Conservation (phyloP, 352 stramenopile genomes). For the Pythium angustatum region DNA sequence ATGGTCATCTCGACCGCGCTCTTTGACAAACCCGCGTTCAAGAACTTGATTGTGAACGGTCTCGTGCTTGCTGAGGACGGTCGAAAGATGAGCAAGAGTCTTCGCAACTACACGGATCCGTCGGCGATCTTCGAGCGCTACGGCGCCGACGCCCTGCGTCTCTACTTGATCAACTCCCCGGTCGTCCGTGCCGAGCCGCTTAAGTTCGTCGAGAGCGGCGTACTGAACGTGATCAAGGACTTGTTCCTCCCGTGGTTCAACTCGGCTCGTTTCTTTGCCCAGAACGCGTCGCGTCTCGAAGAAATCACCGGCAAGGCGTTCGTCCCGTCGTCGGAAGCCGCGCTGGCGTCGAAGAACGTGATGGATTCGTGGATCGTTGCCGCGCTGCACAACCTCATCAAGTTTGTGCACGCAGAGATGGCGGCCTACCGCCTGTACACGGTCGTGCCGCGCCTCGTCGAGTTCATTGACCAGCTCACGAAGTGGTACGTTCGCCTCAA, state of each 20-base stretch:
- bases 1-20: constrained; percentile 99
- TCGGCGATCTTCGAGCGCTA: constrained; percentile 95
- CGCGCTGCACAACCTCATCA: constrained; percentile 96
- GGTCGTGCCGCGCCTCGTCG: constrained; percentile 97
- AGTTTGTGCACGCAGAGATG: constrained; percentile 99
- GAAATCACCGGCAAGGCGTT: constrained; percentile 84
- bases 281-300: constrained; percentile 95
- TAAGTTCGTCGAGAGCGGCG: constrained; percentile 96
- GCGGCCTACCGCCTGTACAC: constrained; percentile 99
- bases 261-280: constrained; percentile 98
- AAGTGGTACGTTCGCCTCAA: constrained; percentile 99
- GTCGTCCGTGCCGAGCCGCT: constrained; percentile 98
- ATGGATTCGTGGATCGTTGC: constrained; percentile 99
- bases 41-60: constrained; percentile 99
- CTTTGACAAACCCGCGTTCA: constrained; percentile 99
- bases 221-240: constrained; percentile 97
- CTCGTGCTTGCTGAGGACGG: constrained; percentile 98
- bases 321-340: constrained; percentile 86
- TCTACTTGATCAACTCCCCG: constrained; percentile 99
- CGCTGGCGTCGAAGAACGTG: constrained; percentile 93
- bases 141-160: constrained; percentile 96
- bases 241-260: constrained; percentile 99
- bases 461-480: constrained; percentile 98
- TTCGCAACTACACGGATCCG: constrained; percentile 99
- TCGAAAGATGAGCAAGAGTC: constrained; percentile 99